Percentiles rank a stretch among this genome's conserved stretches.
phyloP scores from a whole-genome alignment of 2,329 filamentous ascomycete species.

The Microdochium nivale region DNA sequence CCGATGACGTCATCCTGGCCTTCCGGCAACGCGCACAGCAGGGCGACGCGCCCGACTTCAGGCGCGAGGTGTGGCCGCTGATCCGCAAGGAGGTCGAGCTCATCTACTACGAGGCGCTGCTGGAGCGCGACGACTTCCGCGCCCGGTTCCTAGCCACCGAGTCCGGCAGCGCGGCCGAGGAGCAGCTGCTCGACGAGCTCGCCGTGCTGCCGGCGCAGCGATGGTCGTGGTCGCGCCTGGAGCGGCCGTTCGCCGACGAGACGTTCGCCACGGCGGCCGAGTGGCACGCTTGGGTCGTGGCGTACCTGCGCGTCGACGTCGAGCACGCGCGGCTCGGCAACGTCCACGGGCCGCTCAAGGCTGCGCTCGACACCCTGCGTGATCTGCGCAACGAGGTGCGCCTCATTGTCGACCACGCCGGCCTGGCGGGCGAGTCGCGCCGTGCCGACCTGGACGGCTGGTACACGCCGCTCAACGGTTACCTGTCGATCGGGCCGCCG shows the following conservation, averaged over 20 bases:
- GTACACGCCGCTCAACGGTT: slow-evolving; percentile 11
- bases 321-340: slow-evolving; percentile 6
- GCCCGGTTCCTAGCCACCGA: slow-evolving; percentile 3
- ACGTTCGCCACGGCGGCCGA: slow-evolving; percentile 2
- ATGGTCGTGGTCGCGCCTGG: slow-evolving; percentile 8
- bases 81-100: slow-evolving; percentile 8
- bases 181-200: slow-evolving; percentile 5
- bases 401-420: slow-evolving; percentile 9
- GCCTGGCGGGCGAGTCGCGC: slow-evolving; percentile 6
- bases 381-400: slow-evolving; percentile 11
- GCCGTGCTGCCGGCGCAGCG: slow-evolving; percentile 3
- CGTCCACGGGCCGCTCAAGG: slow-evolving; percentile 7
- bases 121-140: slow-evolving; percentile 3
- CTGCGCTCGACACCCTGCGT: slow-evolving; percentile 9
- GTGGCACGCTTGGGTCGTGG: slow-evolving; percentile 5
- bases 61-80: slow-evolving; percentile 7
- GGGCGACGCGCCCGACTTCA: slow-evolving; percentile 6
- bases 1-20: slow-evolving; percentile 3
- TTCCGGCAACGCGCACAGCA: slow-evolving; percentile 5
- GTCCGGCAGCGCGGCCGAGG: slow-evolving; percentile 2
- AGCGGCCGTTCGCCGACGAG: slow-evolving; percentile 3
- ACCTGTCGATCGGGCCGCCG: slow-evolving; percentile 9
- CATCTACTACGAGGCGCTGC: slow-evolving; percentile 7
- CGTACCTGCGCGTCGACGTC: slow-evolving; percentile 4
- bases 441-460: slow-evolving; percentile 8